A percentile compares a stretch with the other conserved stretches of the same genome.
phyloP scores from a whole-genome alignment of 306 rosid species.

The Crataegus laevigata region DNA sequence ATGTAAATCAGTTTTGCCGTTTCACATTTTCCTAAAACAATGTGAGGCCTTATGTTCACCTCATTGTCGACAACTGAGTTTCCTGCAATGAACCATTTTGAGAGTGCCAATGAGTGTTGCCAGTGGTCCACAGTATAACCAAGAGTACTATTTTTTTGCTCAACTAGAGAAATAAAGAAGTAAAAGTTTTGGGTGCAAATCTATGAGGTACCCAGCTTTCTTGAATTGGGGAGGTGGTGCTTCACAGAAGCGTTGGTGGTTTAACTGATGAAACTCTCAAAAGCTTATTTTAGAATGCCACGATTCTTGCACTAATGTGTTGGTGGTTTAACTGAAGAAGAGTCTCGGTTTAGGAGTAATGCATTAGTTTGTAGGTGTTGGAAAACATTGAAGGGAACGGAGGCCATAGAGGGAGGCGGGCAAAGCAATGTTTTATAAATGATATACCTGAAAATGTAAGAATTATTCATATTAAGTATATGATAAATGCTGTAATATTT shows the following conservation, averaged over 20 bases:
- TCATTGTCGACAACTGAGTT: not conserved
- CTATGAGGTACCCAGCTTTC: not conserved
- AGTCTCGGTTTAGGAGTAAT: not conserved
- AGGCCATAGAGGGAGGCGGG: not conserved
- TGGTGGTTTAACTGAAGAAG: too few relatives aligned
- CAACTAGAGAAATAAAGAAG: not conserved
- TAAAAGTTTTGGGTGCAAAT: not conserved
- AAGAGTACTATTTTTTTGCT: not conserved
- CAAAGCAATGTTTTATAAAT: not conserved
- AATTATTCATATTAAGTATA: not conserved
- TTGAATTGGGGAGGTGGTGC: too few relatives aligned
- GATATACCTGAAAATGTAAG: not conserved
- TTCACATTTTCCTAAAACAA: not conserved
- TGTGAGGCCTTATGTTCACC: not conserved
- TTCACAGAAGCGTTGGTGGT: not conserved
- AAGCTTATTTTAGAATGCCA: conserved; percentile 2
- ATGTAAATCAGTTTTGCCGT: not conserved
- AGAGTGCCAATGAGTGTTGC: not conserved
- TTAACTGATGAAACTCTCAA: not conserved
- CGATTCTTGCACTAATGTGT: not conserved
- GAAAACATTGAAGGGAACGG: not conserved
- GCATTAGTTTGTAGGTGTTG: not conserved
- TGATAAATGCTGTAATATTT: not conserved
- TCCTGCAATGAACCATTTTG: not conserved
- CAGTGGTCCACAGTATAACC: not conserved